phyloP scores from a whole-genome alignment of 2,329 filamentous ascomycete species.

The Thyridium curvatum region DNA sequence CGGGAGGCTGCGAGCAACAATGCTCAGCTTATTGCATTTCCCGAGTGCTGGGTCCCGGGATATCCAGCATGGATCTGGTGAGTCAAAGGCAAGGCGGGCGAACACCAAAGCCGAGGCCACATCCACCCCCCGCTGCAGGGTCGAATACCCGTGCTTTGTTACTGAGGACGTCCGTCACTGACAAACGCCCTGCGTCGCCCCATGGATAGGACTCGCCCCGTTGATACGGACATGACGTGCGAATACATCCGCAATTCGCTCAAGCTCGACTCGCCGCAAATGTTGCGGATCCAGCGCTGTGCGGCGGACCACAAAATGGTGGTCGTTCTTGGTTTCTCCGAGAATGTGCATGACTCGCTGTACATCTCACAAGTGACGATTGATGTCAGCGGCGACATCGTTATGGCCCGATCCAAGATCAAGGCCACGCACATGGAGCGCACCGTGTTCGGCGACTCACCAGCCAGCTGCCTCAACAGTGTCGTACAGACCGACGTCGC shows the following conservation, averaged over 20 bases:
- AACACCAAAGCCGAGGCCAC: no score
- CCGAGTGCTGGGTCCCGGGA: slow-evolving; percentile 36
- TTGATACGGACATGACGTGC: slow-evolving; percentile 21
- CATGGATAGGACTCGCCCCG: slow-evolving; percentile 18
- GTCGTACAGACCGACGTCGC: slow-evolving; percentile 26
- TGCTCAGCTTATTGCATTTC: slow-evolving; percentile 40
- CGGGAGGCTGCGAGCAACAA: slow-evolving; percentile 37
- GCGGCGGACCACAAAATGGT: slow-evolving; percentile 29
- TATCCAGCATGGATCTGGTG: slow-evolving; percentile 37
- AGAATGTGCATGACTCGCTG: slow-evolving; percentile 26
- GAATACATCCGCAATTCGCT: slow-evolving; percentile 21
- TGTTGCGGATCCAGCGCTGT: slow-evolving; percentile 24
- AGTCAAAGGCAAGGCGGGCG: no score
- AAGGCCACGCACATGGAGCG: slow-evolving; percentile 49
- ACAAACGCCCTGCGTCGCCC: no score
- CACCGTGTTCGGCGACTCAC: slow-evolving; percentile 40
- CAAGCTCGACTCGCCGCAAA: slow-evolving; percentile 18
- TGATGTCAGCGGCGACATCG: slow-evolving; percentile 29
- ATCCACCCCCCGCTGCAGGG: no score
- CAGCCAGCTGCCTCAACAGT: slow-evolving; percentile 26
- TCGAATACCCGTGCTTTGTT: no score
- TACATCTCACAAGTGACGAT: slow-evolving; percentile 42
- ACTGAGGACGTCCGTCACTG: no score
- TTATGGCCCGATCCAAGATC: slow-evolving; percentile 37
- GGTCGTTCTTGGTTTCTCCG: slow-evolving; percentile 37